Conservation (phyloP, 495 filamentous ascomycete species). For the Extremus antarcticus region DNA sequence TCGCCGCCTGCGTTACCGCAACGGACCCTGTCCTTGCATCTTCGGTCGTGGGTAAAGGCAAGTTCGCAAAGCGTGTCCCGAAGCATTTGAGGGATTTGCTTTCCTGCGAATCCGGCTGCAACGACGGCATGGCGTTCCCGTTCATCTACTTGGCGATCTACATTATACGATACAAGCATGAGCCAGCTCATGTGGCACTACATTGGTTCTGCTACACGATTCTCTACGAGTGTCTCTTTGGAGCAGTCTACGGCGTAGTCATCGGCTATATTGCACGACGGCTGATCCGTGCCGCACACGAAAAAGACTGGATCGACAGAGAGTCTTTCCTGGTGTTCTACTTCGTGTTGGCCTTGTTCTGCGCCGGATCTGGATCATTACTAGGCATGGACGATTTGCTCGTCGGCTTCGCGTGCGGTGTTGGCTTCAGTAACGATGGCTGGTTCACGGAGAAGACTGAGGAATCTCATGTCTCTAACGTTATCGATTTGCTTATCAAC, state of each 20-base stretch:
- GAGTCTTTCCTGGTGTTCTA: slow-evolving; percentile 99
- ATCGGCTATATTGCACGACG: slow-evolving; percentile 85
- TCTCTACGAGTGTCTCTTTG: slow-evolving; percentile 92
- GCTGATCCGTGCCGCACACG: slow-evolving; percentile 81
- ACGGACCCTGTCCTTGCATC: slow-evolving; percentile 97
- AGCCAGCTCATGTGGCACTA: slow-evolving; percentile 57
- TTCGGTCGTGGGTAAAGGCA: slow-evolving; percentile 96
- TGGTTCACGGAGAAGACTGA: slow-evolving; percentile 99
- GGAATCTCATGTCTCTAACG: slow-evolving; percentile 96
- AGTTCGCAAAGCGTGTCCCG: slow-evolving; percentile 93
- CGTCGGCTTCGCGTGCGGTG: slow-evolving; percentile 87
- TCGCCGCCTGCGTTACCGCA: slow-evolving; percentile 90
- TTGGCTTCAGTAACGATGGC: slow-evolving; percentile 97
- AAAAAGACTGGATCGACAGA: slow-evolving; percentile 76
- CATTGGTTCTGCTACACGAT: slow-evolving; percentile 89
- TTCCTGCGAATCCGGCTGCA: slow-evolving; percentile 96
- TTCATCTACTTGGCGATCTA: slow-evolving; percentile 93
- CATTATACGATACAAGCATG: slow-evolving; percentile 64
- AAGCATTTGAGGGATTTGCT: slow-evolving; percentile 93
- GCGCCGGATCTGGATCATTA: slow-evolving; percentile 84
- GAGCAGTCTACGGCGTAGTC: slow-evolving; percentile 75
- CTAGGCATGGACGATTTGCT: slow-evolving; percentile 93
- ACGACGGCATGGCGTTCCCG: slow-evolving; percentile 99
- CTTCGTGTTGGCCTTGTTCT: slow-evolving; percentile 93
- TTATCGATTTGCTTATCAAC: slow-evolving; percentile 95